phyloP scores from a whole-genome alignment of 345 rosid species.

The Microthlaspi erraticum region DNA sequence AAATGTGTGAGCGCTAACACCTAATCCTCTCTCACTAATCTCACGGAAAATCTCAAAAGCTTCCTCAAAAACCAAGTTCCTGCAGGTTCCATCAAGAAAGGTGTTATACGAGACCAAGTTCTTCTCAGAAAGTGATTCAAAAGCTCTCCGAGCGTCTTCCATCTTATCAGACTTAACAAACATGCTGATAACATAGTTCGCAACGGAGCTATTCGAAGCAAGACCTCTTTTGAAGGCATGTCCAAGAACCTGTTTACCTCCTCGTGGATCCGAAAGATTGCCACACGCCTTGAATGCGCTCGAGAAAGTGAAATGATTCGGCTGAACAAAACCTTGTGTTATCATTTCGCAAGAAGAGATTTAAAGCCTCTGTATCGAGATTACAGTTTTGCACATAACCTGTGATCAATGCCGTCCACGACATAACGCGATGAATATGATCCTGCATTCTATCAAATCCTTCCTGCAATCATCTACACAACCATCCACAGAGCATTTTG shows the following conservation, averaged over 20 bases:
- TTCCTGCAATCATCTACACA: slow-evolving; percentile 59
- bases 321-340: slow-evolving; percentile 47
- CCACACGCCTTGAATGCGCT: slow-evolving; percentile 71
- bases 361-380: slow-evolving; percentile 53
- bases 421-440: slow-evolving; percentile 71
- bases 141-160: slow-evolving; percentile 71
- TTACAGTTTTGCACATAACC: slow-evolving; percentile 51
- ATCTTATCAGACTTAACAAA: slow-evolving; percentile 59
- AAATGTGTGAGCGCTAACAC: slow-evolving; percentile 60
- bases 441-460: slow-evolving; percentile 65
- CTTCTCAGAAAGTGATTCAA: slow-evolving; percentile 63
- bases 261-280: slow-evolving; percentile 48
- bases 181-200: slow-evolving; percentile 74
- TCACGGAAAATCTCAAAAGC: slow-evolving; percentile 54
- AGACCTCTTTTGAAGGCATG: slow-evolving; percentile 61
- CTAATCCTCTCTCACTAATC: slow-evolving; percentile 49
- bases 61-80: slow-evolving; percentile 52
- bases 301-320: slow-evolving; percentile 77
- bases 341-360: slow-evolving; percentile 63
- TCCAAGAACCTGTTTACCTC: slow-evolving; percentile 58
- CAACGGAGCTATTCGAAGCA: slow-evolving; percentile 59
- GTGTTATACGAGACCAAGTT: slow-evolving; percentile 67
- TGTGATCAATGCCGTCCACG: slow-evolving; percentile 75
- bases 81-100: slow-evolving; percentile 59
- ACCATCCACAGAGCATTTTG: slow-evolving; percentile 58